Evolutionary conservation across 192 early-diverging fungal genomes (phyloP), one percentile per base, ranked within the genome.

Genomic region (Coemansia sp.): DNA sequence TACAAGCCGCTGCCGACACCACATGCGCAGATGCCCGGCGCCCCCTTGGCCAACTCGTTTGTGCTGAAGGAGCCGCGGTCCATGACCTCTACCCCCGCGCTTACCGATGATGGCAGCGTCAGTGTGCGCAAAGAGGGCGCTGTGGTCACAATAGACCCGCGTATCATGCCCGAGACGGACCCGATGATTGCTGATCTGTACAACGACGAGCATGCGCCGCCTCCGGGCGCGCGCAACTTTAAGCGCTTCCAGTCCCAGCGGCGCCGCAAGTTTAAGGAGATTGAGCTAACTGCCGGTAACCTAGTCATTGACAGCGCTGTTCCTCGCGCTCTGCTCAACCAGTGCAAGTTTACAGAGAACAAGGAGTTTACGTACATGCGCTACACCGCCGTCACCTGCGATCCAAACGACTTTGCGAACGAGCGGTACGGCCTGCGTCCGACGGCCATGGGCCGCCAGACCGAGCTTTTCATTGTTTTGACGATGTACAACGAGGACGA

Each of bases 401-500:
- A 92, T 56, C 86, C 94, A 4, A 83, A 94, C 58, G 82, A 94
- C 24, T 98, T 95, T 73, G 53, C 58, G 24, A 47, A 68, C 25
- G 70, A 86, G 25, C 77, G 78, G 37, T 98, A 94, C 73, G 84
- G 80, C 24, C 77, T 98, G 49, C 81, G 93, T 13, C 93, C 77
- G 44, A 78, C 82, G 47, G 74, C 90, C 40, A 64, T 83, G 58
- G 73, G 81, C 32, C 78, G 91, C 52, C 57, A 84, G 30, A 95
- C 93, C 1, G 93, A 96, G 70, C 58, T 96, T 36, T 91, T 92
- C 55, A 88, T 93, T 50, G 92, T 96, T 46, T 81, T 96, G 50
- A 95, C 93, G 27, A 94, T 95, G 92, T 92, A 86, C 72, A 78
- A 80, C 60, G 94, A 97, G 78, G 93, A 94, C 71, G 89, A 94